These are phyloP conservation scores for Kwoniella mangroviensis DNA, from an alignment of 768 basidiomycete species.

Conservation along the genomic window DNA sequence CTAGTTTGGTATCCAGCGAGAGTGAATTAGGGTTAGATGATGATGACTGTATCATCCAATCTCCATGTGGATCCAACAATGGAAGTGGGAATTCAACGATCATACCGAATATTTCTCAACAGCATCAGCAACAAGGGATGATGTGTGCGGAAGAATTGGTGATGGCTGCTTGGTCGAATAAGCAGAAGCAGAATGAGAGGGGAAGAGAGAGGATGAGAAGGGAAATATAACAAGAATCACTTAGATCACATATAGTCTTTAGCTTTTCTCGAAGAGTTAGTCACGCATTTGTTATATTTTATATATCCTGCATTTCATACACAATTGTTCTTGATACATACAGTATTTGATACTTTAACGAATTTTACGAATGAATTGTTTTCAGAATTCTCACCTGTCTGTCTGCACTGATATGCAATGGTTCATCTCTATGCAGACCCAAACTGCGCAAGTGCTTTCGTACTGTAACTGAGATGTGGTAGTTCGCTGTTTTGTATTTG, in stretches of 20 bases:
- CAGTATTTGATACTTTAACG: background rate
- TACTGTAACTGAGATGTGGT: background rate
- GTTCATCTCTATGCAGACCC: background rate
- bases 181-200: background rate
- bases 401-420: background rate
- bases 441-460: background rate
- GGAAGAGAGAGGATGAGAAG: conserved; percentile 7
- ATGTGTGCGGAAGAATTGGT: conserved; percentile 8
- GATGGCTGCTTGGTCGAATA: conserved; percentile 15
- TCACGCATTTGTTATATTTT: too few species aligned
- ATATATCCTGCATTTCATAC: background rate
- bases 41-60: background rate
- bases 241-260: background rate
- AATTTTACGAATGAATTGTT: background rate
- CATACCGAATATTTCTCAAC: background rate
- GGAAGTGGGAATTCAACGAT: background rate
- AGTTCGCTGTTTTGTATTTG: conserved; percentile 3
- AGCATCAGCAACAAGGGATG: background rate
- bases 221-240: background rate
- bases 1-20: conserved; percentile 22
- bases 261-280: background rate
- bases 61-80: conserved; percentile 8
- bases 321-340: background rate
- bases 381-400: background rate
- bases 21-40: background rate